These are phyloP conservation scores for Termitomyces sp. DNA, from an alignment of 768 basidiomycete genomes.

Conservation along the genomic window DNA sequence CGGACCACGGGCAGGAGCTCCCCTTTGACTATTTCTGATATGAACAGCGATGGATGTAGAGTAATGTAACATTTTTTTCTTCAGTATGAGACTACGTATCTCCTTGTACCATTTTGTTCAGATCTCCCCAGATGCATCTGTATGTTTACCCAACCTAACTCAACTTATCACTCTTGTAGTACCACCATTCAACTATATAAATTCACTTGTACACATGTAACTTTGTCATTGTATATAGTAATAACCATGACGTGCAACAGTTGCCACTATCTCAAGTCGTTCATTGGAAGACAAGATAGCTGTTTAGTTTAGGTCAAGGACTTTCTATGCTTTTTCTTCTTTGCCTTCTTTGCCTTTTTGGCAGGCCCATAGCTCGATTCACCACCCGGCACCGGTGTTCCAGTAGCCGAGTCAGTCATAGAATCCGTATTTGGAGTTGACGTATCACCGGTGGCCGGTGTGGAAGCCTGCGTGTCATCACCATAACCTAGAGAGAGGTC, in stretches of 20 bases:
- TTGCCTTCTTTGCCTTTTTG: conserved; percentile 25
- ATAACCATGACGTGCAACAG: neutral
- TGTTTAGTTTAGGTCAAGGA: conserved; percentile 1
- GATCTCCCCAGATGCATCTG: conserved; percentile 8
- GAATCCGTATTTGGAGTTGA: conserved; percentile 1
- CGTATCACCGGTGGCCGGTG: neutral
- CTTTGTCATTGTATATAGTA: neutral
- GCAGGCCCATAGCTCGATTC: conserved; percentile 3
- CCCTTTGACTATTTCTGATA: conserved; percentile 38
- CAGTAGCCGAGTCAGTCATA: conserved; percentile 4
- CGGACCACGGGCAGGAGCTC: conserved; percentile 40
- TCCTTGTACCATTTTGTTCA: conserved; percentile 10
- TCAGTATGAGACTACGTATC: conserved; percentile 3
- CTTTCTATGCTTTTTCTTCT: conserved; percentile 31
- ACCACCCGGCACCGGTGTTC: conserved; percentile 5
- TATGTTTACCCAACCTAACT: neutral
- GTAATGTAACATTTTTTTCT: conserved; percentile 48
- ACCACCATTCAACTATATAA: neutral
- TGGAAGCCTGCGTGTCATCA: conserved; percentile 18
- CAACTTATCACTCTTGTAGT: neutral
- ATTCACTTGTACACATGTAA: neutral
- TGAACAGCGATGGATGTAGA: conserved; percentile 58
- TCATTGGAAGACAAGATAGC: neutral
- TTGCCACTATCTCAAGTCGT: neutral
- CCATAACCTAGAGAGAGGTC: conserved; percentile 26